Conservation (phyloP, 192 early-diverging fungal genomes). For the Haplosporangium gracile region DNA sequence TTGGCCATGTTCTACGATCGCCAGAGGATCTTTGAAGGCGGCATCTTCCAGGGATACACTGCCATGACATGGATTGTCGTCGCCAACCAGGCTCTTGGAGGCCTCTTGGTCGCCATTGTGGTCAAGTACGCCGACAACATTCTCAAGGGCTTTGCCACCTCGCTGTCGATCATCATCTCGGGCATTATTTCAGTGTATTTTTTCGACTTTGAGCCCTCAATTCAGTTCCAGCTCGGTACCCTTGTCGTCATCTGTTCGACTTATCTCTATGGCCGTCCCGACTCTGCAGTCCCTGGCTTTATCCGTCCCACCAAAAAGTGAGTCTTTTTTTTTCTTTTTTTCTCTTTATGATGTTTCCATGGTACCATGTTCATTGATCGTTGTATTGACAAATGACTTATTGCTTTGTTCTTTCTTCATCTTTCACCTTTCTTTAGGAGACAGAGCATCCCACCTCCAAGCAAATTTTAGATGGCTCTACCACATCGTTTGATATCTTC, state of each 20-base stretch:
- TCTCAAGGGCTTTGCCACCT: constrained; percentile 94
- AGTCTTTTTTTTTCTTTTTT: background rate
- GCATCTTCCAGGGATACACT: constrained; percentile 86
- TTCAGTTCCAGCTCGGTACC: constrained; percentile 78
- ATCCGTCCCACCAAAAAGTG: constrained; percentile 54
- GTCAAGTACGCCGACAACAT: constrained; percentile 97
- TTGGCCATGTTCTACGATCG: constrained; percentile 79
- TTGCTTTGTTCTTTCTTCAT: background rate
- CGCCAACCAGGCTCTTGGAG: constrained; percentile 84
- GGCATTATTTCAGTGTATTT: constrained; percentile 80
- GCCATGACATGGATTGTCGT: constrained; percentile 83
- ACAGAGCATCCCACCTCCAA: constrained; percentile 46
- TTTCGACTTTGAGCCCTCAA: constrained; percentile 80
- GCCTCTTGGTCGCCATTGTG: constrained; percentile 88
- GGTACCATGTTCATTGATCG: background rate
- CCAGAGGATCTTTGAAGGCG: constrained; percentile 68
- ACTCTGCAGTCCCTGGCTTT: constrained; percentile 37
- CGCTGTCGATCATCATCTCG: constrained; percentile 89
- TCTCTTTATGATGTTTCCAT: background rate
- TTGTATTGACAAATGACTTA: background rate
- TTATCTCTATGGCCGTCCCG: constrained; percentile 70
- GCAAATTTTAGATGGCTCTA: constrained; percentile 30
- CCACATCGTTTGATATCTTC: no score
- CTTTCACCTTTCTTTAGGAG: constrained; percentile 15
- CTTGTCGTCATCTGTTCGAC: constrained; percentile 70